Conservation (phyloP, 331 rosid genomes). For the Stylosanthes scabra region DNA sequence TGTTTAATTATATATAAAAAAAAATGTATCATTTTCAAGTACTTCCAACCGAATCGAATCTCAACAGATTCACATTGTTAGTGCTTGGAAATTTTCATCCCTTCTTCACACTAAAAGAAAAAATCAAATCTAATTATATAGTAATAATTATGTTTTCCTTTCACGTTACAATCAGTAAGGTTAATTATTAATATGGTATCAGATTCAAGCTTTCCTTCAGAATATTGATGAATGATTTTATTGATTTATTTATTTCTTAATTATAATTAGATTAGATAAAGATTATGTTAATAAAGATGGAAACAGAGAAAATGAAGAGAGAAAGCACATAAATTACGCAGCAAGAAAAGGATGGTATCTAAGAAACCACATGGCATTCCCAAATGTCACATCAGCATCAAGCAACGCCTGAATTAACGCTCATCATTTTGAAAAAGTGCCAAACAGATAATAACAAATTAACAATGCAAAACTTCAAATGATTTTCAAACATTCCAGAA, state of each 20-base stretch:
- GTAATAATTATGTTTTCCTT: not conserved
- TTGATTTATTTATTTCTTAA: not conserved
- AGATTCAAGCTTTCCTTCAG: not conserved
- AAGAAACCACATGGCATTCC: conserved; percentile 8
- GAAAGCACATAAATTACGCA: conserved; percentile 23
- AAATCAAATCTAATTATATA: not conserved
- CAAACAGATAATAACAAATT: not conserved
- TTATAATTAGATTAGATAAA: not conserved
- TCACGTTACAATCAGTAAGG: not conserved
- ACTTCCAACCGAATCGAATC: not conserved
- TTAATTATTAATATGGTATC: not conserved
- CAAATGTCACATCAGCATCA: conserved; percentile 28
- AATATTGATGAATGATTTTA: not conserved
- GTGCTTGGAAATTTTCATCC: not conserved
- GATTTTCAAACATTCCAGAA: conserved; percentile 35
- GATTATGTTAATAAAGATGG: not conserved
- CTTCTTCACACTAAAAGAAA: not conserved
- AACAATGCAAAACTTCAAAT: not conserved
- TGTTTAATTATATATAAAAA: no score
- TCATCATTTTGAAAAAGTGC: conserved; percentile 2
- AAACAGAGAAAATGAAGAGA: not conserved
- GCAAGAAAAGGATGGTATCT: conserved; percentile 32
- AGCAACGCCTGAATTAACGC: conserved; percentile 26
- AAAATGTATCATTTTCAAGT: not conserved
- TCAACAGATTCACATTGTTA: not conserved